Conservation (phyloP, 768 basidiomycete genomes). For the Pleurotus salmoneostramineus region DNA sequence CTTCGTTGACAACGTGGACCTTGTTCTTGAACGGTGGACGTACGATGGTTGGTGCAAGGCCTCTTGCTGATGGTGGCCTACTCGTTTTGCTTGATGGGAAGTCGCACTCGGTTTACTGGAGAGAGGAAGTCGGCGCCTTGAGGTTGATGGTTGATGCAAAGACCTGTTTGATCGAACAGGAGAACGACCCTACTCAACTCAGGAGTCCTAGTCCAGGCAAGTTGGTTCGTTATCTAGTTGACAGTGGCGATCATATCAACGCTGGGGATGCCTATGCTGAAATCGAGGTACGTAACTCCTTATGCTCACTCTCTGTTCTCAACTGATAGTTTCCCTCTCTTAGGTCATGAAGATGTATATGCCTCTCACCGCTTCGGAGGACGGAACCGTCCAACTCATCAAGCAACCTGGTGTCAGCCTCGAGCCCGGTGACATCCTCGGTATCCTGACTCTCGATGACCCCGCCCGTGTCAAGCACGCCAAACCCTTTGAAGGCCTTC, state of each 20-base stretch:
- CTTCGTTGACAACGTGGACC: slow-evolving; percentile 86
- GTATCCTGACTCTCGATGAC: slow-evolving; percentile 94
- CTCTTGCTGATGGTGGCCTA: slow-evolving; percentile 92
- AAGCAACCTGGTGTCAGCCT: slow-evolving; percentile 98
- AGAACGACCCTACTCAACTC: slow-evolving; percentile 98
- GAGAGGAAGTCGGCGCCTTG: slow-evolving; percentile 94
- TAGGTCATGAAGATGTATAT: slow-evolving; percentile 99
- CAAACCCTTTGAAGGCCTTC: slow-evolving; percentile 94
- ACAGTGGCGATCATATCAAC: slow-evolving; percentile 95
- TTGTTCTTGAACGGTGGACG: slow-evolving; percentile 95
- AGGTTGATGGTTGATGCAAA: slow-evolving; percentile 94
- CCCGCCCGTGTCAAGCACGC: slow-evolving; percentile 96
- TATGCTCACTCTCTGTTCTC: background rate
- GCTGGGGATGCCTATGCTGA: slow-evolving; percentile 98
- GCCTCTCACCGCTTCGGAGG: slow-evolving; percentile 92
- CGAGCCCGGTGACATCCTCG: slow-evolving; percentile 95
- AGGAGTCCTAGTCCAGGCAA: slow-evolving; percentile 96
- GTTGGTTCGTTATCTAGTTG: slow-evolving; percentile 89
- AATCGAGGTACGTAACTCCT: slow-evolving; percentile 68
- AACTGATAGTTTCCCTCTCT: slow-evolving; percentile 6
- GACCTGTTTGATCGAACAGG: slow-evolving; percentile 98
- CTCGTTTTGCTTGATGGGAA: slow-evolving; percentile 89
- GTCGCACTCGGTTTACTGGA: slow-evolving; percentile 97
- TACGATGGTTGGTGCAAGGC: slow-evolving; percentile 87
- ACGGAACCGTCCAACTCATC: slow-evolving; percentile 91